Evolutionary conservation across 2,329 filamentous ascomycete genomes (phyloP), one percentile per base, ranked within the genome.

Genomic region (Neonectria magnoliae): DNA sequence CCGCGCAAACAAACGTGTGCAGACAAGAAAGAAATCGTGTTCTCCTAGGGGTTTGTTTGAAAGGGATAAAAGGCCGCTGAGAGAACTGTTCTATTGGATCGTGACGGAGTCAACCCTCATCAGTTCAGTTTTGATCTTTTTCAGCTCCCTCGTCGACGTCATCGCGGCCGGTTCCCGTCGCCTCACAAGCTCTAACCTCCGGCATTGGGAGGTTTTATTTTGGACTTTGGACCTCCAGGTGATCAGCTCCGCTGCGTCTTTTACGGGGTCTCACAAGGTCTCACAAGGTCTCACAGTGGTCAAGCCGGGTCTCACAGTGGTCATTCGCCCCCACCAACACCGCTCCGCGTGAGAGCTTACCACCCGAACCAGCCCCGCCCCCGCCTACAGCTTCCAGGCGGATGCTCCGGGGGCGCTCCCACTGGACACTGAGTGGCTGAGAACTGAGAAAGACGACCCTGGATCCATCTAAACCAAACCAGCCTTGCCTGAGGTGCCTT

Each of bases 381-480:
- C 60, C 60, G 60, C 60, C 57, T 36, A 10, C 11, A 38, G 51
- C 36, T n/a, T 38, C 47, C 44, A 47, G 41, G 7, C 70, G 70
- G 70, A 63, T 64, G 57, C 64, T 69, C 68, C 71, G 71, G 62
- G 65, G 53, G 63, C 64, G 55, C 67, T 61, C 66, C 59, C 65
- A 62, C 52, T 22, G 38, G 20, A 53, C 51, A 63, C 52, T 59
- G 57, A 58, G 53, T n/a, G n/a, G n/a, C n/a, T n/a, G n/a, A n/a
- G n/a, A n/a, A n/a, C n/a, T n/a, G n/a, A n/a, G n/a, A n/a, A n/a
- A 59, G 27, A 47, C 18, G 31, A 54, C 51, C 33, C 50, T 50
- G 47, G 25, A 50, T 31, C 47, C 25, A 29, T 50, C 45, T 29
- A 9, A 50, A 29, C 47, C 10, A 20, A 33, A 45, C 45, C 52